phyloP scores from a whole-genome alignment of 2,329 filamentous ascomycete genomes.

The Zymoseptoria ardabiliae region DNA sequence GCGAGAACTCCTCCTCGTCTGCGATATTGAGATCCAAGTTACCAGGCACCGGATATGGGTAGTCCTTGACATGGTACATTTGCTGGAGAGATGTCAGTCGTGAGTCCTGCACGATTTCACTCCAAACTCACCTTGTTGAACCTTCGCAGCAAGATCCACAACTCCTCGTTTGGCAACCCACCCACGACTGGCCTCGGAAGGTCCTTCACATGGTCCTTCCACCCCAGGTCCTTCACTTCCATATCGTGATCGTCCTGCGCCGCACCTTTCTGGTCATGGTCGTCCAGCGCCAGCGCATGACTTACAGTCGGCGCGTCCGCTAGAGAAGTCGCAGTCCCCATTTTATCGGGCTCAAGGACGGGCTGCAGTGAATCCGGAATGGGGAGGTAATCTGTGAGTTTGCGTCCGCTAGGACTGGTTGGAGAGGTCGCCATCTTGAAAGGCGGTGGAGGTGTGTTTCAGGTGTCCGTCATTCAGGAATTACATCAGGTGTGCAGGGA shows the following conservation, averaged over 20 bases:
- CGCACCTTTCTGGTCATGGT: conserved; percentile 42
- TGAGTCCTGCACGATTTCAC: too few relatives aligned
- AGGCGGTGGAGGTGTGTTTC: background rate
- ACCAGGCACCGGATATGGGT: conserved; percentile 52
- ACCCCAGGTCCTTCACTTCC: conserved; percentile 61
- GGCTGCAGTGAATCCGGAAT: conserved; percentile 26
- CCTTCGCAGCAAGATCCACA: conserved; percentile 63
- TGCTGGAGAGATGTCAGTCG: conserved; percentile 35
- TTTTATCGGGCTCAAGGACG: conserved; percentile 27
- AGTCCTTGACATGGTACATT: conserved; percentile 65
- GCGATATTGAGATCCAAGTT: conserved; percentile 73
- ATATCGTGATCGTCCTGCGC: conserved; percentile 37
- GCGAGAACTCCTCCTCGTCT: conserved; percentile 76
- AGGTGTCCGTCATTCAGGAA: background rate
- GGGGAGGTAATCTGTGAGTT: conserved; percentile 26
- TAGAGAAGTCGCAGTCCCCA: conserved; percentile 27
- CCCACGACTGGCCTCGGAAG: conserved; percentile 56
- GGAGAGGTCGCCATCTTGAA: conserved; percentile 1
- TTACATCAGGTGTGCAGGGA: background rate
- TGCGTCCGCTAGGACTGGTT: background rate
- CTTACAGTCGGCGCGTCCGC: conserved; percentile 39
- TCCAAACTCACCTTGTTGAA: conserved; percentile 58
- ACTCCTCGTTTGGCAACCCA: conserved; percentile 62
- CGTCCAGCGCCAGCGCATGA: conserved; percentile 40
- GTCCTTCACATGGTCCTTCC: conserved; percentile 54